A percentile compares a stretch with the other conserved stretches of the same genome.
Conservation (phyloP, 2,329 filamentous ascomycete genomes). For the Arthrobotrys conoides region DNA sequence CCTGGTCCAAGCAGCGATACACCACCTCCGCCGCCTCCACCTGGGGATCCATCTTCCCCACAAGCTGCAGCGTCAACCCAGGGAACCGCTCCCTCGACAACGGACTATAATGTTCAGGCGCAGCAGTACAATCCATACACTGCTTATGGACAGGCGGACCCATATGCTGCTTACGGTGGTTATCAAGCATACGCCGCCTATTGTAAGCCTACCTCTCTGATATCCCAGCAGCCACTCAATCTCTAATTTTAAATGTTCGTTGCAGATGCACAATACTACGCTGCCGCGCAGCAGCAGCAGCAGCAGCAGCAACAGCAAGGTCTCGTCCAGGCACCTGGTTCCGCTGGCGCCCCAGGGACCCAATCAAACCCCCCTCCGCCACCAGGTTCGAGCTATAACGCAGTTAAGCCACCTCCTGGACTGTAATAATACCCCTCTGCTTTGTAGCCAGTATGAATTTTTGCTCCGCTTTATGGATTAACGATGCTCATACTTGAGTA, state of each 20-base stretch:
- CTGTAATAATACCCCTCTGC: conserved; percentile 16
- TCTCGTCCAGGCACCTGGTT: conserved; percentile 34
- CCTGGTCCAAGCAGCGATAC: conserved; percentile 65
- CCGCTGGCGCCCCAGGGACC: conserved; percentile 50
- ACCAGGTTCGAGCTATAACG: conserved; percentile 38
- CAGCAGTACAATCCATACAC: conserved; percentile 56
- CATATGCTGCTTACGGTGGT: conserved; percentile 91
- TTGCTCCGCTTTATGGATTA: neutral
- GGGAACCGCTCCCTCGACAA: conserved; percentile 68
- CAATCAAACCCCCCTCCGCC: conserved; percentile 33
- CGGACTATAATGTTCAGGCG: conserved; percentile 80
- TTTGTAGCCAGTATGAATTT: conserved; percentile 27
- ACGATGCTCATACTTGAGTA: neutral
- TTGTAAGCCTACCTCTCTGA: conserved; percentile 65
- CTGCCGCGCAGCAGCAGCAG: conserved; percentile 47
- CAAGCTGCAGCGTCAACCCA: conserved; percentile 68
- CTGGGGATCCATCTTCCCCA: conserved; percentile 63
- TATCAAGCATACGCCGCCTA: conserved; percentile 79
- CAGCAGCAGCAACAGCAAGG: conserved; percentile 54
- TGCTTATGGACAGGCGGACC: conserved; percentile 78
- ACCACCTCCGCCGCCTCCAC: conserved; percentile 65
- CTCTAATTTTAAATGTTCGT: neutral
- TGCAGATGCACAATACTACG: conserved; percentile 58
- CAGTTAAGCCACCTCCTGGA: conserved; percentile 54
- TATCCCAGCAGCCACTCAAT: neutral